Evolutionary conservation across 257 asterid species (phyloP), one percentile per base, ranked within the genome.

Genomic region (Solanum stenotomum): DNA sequence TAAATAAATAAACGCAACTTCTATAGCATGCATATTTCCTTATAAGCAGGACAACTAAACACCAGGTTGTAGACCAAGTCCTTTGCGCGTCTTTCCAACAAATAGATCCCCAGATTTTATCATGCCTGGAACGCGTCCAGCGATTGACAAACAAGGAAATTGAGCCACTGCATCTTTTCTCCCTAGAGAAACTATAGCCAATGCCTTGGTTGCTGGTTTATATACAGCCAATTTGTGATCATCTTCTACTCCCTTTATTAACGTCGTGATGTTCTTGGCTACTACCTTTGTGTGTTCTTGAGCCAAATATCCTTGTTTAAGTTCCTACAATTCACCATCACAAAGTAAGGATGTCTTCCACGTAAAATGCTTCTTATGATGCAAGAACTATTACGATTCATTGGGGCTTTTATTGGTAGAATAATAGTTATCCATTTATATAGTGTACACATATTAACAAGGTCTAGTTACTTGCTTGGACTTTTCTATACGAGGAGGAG

Each of bases 101-200:
- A 96, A 96, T 91, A 96, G 87, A 92, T 95, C 98, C 87, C 95
- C 93, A 0, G 99, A 96, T 89, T 96, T 96, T 18, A 96, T 74
- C 88, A 94, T 92, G 16, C 98, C 99, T 1, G 98, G 96, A 44
- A 96, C 0, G 52, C 98, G 96, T 8, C 99, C 98, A 4, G 40
- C 49, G 6, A 93, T 5, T 13, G 98, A 90, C 31, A 95, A 10
- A 71, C 96, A 94, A 84, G 56, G 56, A 31, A 93, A 31, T 71
- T 96, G 96, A 14, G 88, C 94, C 70, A 96, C 88, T 37, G 91
- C 98, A 0, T 94, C 96, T 87, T 86, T 91, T 87, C 96, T 92
- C 46, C 98, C 98, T 1, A 96, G 95, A 44, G 98, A 94, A 89
- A 96, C 95, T 20, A 96, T 35, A 0, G 98, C 98, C 84, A 91